Evolutionary conservation across 441 rosid genomes (phyloP).

Genomic region (Arabidopsis hybrid): DNA sequence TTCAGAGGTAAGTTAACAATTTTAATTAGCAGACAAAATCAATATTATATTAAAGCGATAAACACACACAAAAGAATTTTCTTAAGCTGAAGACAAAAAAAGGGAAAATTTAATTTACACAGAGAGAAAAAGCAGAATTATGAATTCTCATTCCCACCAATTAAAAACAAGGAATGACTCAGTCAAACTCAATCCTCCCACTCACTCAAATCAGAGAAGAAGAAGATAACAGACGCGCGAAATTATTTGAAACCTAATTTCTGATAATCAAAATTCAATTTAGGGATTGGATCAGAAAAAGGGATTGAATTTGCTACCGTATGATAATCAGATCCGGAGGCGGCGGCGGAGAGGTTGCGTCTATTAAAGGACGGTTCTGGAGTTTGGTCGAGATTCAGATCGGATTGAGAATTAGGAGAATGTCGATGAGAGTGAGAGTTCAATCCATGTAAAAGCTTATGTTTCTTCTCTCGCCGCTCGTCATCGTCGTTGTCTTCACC

Average conservation of each 20-base stretch:
- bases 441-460: conserved; percentile 66
- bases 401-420: conserved; percentile 47
- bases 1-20: conserved; percentile 42
- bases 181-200: conserved; percentile 52
- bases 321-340: conserved; percentile 58
- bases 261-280: not conserved
- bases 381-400: conserved; percentile 38
- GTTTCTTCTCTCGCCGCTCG: conserved; percentile 79
- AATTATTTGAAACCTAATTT: conserved; percentile 42
- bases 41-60: conserved; percentile 35
- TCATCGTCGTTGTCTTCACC: conserved; percentile 59
- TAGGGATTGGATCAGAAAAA: not conserved
- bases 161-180: conserved; percentile 39
- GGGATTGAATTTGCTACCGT: conserved; percentile 50
- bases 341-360: conserved; percentile 47
- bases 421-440: conserved; percentile 45
- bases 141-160: conserved; percentile 37
- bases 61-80: conserved; percentile 47
- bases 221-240: conserved; percentile 56
- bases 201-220: conserved; percentile 43
- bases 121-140: conserved; percentile 30
- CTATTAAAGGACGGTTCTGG: not conserved
- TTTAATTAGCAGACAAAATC: conserved; percentile 45
- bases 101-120: conserved; percentile 21
- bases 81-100: conserved; percentile 23